These are phyloP conservation scores for Diaporthe sp. DNA, from an alignment of 2,329 filamentous ascomycete genomes.

Conservation along the genomic window DNA sequence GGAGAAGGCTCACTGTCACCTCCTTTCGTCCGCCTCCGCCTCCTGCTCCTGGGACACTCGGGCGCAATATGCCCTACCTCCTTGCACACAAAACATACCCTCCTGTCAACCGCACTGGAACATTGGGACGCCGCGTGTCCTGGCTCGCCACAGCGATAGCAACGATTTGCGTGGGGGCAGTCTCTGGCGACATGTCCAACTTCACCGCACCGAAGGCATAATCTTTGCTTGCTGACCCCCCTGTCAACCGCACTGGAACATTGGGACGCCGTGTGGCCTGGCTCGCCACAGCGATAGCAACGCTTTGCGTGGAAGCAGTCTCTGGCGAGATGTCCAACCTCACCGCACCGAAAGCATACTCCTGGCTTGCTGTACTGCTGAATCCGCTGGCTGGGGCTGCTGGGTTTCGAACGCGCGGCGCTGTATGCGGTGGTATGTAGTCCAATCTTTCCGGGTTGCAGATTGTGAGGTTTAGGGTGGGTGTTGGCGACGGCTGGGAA, in stretches of 20 bases:
- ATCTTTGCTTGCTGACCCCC: too few species aligned
- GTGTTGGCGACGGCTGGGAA: background rate
- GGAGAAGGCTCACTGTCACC: background rate
- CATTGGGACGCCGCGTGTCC: background rate
- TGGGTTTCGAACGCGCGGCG: background rate
- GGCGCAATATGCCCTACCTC: background rate
- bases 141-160: background rate
- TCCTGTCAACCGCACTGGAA: background rate
- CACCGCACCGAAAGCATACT: background rate
- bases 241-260: background rate
- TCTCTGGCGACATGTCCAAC: background rate
- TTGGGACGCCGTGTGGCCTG: background rate
- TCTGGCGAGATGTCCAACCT: background rate
- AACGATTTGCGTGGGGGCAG: background rate
- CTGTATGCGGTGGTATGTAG: background rate
- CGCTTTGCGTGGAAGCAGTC: background rate
- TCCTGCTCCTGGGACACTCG: background rate
- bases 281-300: background rate
- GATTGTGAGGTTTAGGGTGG: background rate
- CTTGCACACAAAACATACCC: background rate
- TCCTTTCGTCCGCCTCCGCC: accelerated
- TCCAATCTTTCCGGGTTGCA: background rate
- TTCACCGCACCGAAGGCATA: background rate
- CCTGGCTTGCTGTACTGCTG: too few species aligned
- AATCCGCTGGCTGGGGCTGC: background rate